These are phyloP conservation scores for Acacia confusa DNA, from an alignment of 306 rosid genomes.

Conservation along the genomic window DNA sequence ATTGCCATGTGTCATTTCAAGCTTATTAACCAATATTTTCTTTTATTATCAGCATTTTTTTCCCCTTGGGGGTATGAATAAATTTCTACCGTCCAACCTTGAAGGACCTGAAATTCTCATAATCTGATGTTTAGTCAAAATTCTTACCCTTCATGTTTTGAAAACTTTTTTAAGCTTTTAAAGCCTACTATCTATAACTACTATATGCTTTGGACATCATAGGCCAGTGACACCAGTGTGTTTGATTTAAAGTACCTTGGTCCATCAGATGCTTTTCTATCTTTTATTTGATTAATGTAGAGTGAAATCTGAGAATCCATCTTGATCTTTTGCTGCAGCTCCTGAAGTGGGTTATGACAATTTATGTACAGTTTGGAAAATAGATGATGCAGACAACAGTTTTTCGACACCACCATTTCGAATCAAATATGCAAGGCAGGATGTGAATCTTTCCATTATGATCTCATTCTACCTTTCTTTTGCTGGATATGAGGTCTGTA, in stretches of 20 bases:
- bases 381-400: slow-evolving; percentile 86
- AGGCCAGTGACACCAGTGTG: neutral
- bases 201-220: neutral
- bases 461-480: slow-evolving; percentile 76
- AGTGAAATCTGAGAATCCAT: slow-evolving; percentile 19
- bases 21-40: neutral
- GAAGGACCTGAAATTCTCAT: neutral
- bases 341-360: slow-evolving; percentile 64
- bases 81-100: neutral
- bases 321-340: slow-evolving; percentile 56
- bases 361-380: slow-evolving; percentile 74
- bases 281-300: neutral
- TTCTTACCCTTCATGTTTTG: neutral
- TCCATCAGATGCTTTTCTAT: neutral
- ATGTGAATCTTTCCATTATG: slow-evolving; percentile 72
- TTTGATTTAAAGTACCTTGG: slow-evolving; percentile 2
- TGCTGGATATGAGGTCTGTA: slow-evolving; percentile 54
- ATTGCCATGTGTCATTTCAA: neutral
- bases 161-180: neutral
- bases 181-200: slow-evolving; percentile 9
- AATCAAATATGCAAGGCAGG: slow-evolving; percentile 85
- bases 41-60: neutral
- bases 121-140: neutral
- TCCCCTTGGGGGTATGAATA: neutral
- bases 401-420: slow-evolving; percentile 79